phyloP scores from a whole-genome alignment of 805 yeast genomes.

The Ogataea neopini region DNA sequence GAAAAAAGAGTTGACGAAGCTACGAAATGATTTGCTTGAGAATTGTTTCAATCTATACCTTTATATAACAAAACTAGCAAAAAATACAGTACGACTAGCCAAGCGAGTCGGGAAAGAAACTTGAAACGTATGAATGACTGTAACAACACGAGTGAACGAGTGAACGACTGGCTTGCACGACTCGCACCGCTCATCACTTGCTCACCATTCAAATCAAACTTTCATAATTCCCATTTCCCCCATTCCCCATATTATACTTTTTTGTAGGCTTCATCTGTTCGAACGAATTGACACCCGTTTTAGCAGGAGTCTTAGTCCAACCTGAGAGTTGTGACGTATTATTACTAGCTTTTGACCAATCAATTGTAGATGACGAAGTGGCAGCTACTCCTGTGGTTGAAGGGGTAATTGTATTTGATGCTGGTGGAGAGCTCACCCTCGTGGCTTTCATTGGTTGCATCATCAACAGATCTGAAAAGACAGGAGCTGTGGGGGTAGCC shows the following conservation, averaged over 20 bases:
- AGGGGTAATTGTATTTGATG: neutral
- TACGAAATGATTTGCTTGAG: no score
- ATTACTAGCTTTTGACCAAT: slow-evolving; percentile 12
- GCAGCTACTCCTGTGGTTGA: neutral
- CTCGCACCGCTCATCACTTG: neutral
- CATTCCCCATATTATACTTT: slow-evolving; percentile 7
- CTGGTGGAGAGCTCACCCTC: slow-evolving; percentile 11
- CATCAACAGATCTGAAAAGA: slow-evolving; percentile 4
- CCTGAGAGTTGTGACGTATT: neutral
- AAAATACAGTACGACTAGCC: no score
- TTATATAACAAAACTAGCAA: neutral
- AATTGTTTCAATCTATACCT: neutral
- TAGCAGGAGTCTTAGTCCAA: neutral
- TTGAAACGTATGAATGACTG: no score
- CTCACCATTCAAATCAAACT: slow-evolving; percentile 9
- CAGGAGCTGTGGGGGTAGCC: slow-evolving; percentile 3
- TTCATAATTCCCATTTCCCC: slow-evolving; percentile 5
- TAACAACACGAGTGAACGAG: neutral
- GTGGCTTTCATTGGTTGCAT: slow-evolving; percentile 30
- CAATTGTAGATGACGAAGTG: slow-evolving; percentile 7
- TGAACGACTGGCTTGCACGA: neutral
- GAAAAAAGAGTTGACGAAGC: slow-evolving; percentile 23
- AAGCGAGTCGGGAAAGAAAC: neutral
- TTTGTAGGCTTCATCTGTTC: slow-evolving; percentile 29
- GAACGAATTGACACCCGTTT: slow-evolving; percentile 5